Base-by-base conservation (phyloP, 2,329 filamentous ascomycete genomes). In the Colletotrichum cereale region DNA sequence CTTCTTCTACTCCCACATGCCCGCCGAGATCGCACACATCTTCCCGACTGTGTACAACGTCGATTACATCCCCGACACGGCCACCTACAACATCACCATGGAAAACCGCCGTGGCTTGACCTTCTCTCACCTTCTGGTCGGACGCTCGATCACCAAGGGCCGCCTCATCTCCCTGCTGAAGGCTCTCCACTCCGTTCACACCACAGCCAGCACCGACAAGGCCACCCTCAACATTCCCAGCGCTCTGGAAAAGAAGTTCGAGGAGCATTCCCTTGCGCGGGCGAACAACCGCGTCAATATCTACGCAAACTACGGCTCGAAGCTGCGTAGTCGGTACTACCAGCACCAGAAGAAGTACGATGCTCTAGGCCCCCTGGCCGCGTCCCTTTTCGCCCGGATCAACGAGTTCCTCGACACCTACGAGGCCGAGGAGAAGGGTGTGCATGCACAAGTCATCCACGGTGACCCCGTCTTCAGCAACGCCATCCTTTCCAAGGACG, bases 1-100 rank as follows among this genome's bases (percentile, higher is more conserved):
- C n/a, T 80, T 75, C 65, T 80, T 79, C 71, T 80, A 79, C 71
- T 75, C 77, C 11, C 78, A 79, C 63, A 75, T 79, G 74, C 78
- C 78, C 11, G 61, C 69, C 14, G 57, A 73, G 42, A 61, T 79
- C 5, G 61, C 71, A 1, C 55, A 67, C 29, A 69, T 76, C 40
- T 78, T 78, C 67, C 77, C 77, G 1, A 50, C 73, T 14, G 67
- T 78, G 24, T 77, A 76, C 66, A 73, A 64, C 61, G 75, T 78
- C 52, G 77, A 78, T 62, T 77, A 73, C 64, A 74, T 78, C 61
- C 58, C 71, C 16, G 74, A 76, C 44, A 78, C 77, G 6, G 29
- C 67, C 18, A 76, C 74, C n/a, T 78, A 76, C 60, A 77, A 64
- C 60, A 76, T 78, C 52, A 75, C 75, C 21, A 79, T 79, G 77